Evolutionary conservation across 192 early-diverging fungal species (phyloP), one percentile per base, ranked within the genome.

Genomic region (Coemansia sp.): DNA sequence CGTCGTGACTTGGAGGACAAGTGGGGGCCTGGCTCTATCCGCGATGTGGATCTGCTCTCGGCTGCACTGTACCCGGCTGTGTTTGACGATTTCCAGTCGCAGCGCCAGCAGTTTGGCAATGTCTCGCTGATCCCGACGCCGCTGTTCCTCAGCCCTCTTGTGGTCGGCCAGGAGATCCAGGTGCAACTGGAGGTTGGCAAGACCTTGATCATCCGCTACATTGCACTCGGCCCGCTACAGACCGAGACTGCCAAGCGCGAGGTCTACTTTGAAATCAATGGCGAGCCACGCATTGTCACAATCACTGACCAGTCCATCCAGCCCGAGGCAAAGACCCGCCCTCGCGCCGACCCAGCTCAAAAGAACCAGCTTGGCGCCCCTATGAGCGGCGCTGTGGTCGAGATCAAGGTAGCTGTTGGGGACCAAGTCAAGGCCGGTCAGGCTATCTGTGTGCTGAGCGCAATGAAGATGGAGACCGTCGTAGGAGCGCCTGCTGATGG

Each of bases 391-490:
- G 90, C 94, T 1, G 93, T 98, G 0, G 88, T 98, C 18, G 96
- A 98, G 74, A 85, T 98, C 69, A 86, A 92, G 65, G 93, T 91
- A 25, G 88, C 91, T 63, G 85, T 86, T 45, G 96, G 95, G 61
- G 82, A 86, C 33, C 72, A 84, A 58, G 88, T 98, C 48, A 95
- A 94, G 86, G 86, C 87, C 14, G 96, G 96, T 14, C 92, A 95
- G 64, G 91, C 96, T 2, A 78, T 98, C 63, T 93, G 89, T 61
- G 90, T 98, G 25, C 83, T 98, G 37, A 92, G 89, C 62, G 96
- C 96, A n/a, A 98, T 98, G 96, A 98, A 94, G 85, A 94, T 94
- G 92, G 95, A 98, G 82, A 98, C 94, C 3, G 86, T 96, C 25
- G 93, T 98, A 25, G 85, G 91, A 18, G 87, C 94, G 10, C 85